Conservation (phyloP, 768 basidiomycete genomes). For the Lentinula aciculospora region DNA sequence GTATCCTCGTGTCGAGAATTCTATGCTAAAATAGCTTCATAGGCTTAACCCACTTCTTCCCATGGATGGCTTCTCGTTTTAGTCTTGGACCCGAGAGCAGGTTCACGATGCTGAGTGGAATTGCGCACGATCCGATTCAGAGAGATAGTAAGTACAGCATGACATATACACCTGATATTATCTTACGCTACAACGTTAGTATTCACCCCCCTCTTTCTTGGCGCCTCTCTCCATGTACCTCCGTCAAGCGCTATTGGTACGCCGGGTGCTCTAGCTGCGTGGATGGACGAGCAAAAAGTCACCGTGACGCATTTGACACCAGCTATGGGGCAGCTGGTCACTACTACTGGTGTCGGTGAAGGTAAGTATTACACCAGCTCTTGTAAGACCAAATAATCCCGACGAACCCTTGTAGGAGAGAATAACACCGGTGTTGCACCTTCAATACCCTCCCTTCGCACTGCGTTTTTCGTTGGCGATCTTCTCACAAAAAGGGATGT, state of each 20-base stretch:
- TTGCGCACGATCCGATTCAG: slow-evolving; percentile 98
- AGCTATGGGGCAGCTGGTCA: slow-evolving; percentile 98
- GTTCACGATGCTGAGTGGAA: slow-evolving; percentile 98
- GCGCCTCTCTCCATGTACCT: slow-evolving; percentile 91
- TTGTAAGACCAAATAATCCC: neutral
- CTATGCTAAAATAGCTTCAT: neutral
- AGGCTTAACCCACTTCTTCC: slow-evolving; percentile 92
- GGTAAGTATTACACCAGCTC: neutral
- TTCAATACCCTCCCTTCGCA: slow-evolving; percentile 80
- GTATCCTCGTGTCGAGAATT: neutral
- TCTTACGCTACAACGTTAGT: slow-evolving; percentile 41
- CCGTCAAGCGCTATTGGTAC: slow-evolving; percentile 96
- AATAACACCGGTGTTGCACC: slow-evolving; percentile 59
- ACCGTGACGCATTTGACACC: slow-evolving; percentile 98
- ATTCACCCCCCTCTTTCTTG: slow-evolving; percentile 98
- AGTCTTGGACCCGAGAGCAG: slow-evolving; percentile 66
- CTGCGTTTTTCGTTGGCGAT: slow-evolving; percentile 99
- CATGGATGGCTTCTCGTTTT: slow-evolving; percentile 95
- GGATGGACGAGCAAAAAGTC: slow-evolving; percentile 91
- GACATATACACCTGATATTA: neutral
- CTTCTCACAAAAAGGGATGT: slow-evolving; percentile 98
- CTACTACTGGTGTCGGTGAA: neutral
- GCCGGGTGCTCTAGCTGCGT: slow-evolving; percentile 92
- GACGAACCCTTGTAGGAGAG: neutral
- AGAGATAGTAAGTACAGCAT: slow-evolving; percentile 76